These are phyloP conservation scores for Serendipita sp. DNA, from an alignment of 768 basidiomycete genomes.

Conservation along the genomic window DNA sequence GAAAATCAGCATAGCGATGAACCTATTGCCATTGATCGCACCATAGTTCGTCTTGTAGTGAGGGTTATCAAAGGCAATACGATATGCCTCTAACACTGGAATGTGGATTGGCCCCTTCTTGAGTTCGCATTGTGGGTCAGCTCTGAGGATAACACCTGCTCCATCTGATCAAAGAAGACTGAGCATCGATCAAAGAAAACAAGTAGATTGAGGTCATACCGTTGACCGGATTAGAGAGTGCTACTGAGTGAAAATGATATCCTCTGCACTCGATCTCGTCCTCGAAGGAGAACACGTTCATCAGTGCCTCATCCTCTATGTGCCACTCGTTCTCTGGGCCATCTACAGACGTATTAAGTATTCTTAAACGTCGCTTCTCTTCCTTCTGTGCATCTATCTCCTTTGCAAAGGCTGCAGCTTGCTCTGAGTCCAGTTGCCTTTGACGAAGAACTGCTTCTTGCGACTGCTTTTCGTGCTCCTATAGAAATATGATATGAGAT, in stretches of 20 bases:
- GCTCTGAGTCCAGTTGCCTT: conserved; percentile 27
- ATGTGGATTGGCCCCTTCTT: conserved; percentile 33
- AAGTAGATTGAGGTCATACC: conserved; percentile 24
- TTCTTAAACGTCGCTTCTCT: conserved; percentile 30
- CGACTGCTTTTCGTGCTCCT: conserved; percentile 41
- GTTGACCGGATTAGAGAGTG: conserved; percentile 53
- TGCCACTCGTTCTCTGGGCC: not conserved
- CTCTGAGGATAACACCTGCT: conserved; percentile 17
- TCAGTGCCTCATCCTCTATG: not conserved
- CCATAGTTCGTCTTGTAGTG: conserved; percentile 60
- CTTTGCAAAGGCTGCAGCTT: conserved; percentile 35
- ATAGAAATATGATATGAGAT: not conserved
- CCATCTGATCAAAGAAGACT: not conserved
- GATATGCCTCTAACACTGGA: conserved; percentile 40
- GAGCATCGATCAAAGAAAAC: not conserved
- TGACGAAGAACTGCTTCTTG: conserved; percentile 35
- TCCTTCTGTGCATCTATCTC: conserved; percentile 51
- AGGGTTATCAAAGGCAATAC: conserved; percentile 46
- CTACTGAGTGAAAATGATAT: conserved; percentile 45
- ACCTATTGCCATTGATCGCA: conserved; percentile 7
- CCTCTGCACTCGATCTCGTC: conserved; percentile 42
- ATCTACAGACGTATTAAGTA: not conserved
- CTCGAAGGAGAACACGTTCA: conserved; percentile 23
- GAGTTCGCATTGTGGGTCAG: conserved; percentile 62
- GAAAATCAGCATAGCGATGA: not conserved